phyloP scores from a whole-genome alignment of 139 green algal genomes.

The Monoraphidium neglectum region DNA sequence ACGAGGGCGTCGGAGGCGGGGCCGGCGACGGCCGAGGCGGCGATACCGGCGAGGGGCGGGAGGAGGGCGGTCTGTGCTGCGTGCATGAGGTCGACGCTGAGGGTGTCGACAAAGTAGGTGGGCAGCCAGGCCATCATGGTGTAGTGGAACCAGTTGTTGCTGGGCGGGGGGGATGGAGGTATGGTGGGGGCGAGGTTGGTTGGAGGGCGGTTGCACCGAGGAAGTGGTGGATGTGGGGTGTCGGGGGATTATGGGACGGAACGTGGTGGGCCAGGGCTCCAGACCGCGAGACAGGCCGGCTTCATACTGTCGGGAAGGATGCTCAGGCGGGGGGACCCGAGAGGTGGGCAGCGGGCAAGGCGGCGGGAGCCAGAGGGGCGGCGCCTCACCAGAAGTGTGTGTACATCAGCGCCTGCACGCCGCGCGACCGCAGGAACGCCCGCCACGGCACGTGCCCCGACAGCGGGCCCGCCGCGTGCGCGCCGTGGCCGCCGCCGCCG shows the following conservation, averaged over 20 bases:
- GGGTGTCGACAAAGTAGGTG: constrained; percentile 89
- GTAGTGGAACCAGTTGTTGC: constrained; percentile 96
- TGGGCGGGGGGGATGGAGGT: constrained; percentile 90
- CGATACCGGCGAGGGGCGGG: constrained; percentile 81
- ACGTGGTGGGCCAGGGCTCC: no score
- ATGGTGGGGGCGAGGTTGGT: no score
- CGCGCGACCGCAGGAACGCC: constrained; percentile 71
- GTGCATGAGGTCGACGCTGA: constrained; percentile 79
- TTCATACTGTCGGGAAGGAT: no score
- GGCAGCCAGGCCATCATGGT: constrained; percentile 97
- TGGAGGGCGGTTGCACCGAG: constrained; percentile 30
- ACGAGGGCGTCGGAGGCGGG: constrained; percentile 80
- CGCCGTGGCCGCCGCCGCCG: constrained; percentile 5
- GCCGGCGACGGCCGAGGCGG: constrained; percentile 54
- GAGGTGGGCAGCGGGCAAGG: no score
- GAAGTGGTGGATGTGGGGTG: not conserved
- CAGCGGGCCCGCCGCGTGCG: constrained; percentile 38
- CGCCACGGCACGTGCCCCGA: constrained; percentile 70
- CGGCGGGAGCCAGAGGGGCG: no score
- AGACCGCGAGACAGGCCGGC: no score
- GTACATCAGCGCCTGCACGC: constrained; percentile 84
- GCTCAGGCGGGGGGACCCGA: no score
- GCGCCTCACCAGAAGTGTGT: constrained; percentile 90
- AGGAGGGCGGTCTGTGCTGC: constrained; percentile 82
- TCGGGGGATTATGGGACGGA: no score